phyloP scores from a whole-genome alignment of 306 rosid species.

The Dryas octopetala region DNA sequence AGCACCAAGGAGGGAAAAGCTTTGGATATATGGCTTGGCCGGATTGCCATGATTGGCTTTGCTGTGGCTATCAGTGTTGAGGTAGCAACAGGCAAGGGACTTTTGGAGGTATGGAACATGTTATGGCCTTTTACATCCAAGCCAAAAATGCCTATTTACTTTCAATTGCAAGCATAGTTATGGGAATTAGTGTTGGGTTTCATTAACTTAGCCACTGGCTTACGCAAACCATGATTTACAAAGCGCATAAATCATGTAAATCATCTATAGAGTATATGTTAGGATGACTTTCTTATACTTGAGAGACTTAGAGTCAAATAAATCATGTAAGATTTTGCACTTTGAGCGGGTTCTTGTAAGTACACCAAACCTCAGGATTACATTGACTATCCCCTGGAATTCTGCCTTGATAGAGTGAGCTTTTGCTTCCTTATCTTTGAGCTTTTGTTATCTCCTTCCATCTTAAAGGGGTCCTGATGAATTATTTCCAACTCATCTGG shows the following conservation, averaged over 20 bases:
- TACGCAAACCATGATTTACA: not conserved
- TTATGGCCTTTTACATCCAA: not conserved
- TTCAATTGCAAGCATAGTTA: constrained; percentile 21
- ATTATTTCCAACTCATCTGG: not conserved
- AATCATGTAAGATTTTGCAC: not conserved
- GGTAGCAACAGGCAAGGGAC: constrained; percentile 84
- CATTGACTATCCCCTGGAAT: not conserved
- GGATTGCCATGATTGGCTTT: constrained; percentile 92
- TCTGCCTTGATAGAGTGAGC: not conserved
- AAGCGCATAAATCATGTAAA: not conserved
- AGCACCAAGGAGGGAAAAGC: constrained; percentile 44
- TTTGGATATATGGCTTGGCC: constrained; percentile 86
- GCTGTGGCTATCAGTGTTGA: constrained; percentile 72
- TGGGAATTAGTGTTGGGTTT: constrained; percentile 7
- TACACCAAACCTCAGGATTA: not conserved
- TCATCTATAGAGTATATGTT: not conserved
- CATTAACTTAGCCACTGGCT: not conserved
- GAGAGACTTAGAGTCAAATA: not conserved
- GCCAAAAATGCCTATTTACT: not conserved
- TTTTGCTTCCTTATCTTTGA: not conserved
- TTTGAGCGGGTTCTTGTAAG: not conserved
- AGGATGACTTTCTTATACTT: not conserved
- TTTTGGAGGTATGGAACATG: constrained; percentile 65
- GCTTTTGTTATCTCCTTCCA: not conserved
- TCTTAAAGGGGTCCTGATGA: constrained; percentile 1